Base-by-base conservation (phyloP, 2,329 filamentous ascomycete species). In the Talaromyces sp. region DNA sequence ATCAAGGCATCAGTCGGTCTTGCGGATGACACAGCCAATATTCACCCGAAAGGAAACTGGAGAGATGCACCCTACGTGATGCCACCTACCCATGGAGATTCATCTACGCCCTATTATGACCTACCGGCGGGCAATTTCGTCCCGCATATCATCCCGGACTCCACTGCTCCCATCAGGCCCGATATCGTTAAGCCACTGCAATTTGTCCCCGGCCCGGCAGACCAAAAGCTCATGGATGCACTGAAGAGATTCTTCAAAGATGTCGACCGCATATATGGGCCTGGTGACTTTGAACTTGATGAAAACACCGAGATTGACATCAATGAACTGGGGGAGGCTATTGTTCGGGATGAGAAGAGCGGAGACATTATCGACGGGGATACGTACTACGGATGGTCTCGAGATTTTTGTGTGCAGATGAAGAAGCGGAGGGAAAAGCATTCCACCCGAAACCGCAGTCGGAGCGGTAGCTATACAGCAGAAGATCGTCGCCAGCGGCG, bases 351-450 rank as follows among this genome's bases (percentile, higher is more conserved):
- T 66, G 85, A 88, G 65, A 77, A 84, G n/a, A 88, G 84, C 0
- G 87, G 87, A 0, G 84, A 89, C 2, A 76, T 87, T 1, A 71
- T 87, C 7, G 80, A 82, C 7, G 87, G 87, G 1, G 87, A 90
- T 64, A 90, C 89, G 0, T 96, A 96, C 72, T 96, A 96, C 70
- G 92, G 91, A 63, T 96, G 92, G 92, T 93, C 91, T 5, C 83
- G 84, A 43, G 79, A 80, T 0, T 95, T 96, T 66, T 96, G 90
- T 71, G 81, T 90, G 65, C 89, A 89, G 69, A 95, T 95, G 89
- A 91, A 88, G 74, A 75, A 71, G 63, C 67, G 73, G 55, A 71
- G 66, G 9, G 63, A 65, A 26, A 67, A 64, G n/a, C n/a, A 27
- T 4, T 50, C 58, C 57, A 85, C 68, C 70, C 62, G 58, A 35